Conservation (phyloP, 2,329 filamentous ascomycete species). For the Xylariaceae sp. region DNA sequence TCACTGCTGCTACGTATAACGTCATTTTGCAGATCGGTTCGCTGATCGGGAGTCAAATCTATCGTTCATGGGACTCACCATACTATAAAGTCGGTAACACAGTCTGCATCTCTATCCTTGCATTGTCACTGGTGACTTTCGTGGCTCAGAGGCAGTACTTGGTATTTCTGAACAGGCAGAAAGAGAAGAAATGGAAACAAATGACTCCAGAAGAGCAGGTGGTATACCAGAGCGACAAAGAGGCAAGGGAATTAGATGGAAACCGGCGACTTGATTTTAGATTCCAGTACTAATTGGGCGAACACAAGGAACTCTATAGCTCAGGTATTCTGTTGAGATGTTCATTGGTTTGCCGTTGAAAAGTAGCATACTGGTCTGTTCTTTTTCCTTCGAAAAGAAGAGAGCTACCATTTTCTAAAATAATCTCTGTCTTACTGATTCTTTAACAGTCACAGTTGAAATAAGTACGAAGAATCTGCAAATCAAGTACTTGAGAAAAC, state of each 20-base stretch:
- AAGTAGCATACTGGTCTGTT: no score
- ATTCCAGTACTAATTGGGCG: constrained; percentile 7
- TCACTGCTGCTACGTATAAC: constrained; percentile 48
- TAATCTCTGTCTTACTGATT: no score
- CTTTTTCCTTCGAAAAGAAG: no score
- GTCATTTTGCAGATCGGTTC: constrained; percentile 44
- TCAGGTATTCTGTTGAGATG: no score
- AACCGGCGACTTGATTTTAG: constrained; percentile 7
- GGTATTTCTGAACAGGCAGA: constrained; percentile 44
- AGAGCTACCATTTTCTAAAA: no score
- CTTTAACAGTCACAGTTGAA: no score
- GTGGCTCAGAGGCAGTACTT: constrained; percentile 44
- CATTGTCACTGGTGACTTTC: constrained; percentile 47
- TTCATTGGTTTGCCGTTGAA: no score
- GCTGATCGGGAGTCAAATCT: constrained; percentile 47
- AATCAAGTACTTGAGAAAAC: no score
- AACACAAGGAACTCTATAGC: no score
- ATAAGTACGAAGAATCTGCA: no score
- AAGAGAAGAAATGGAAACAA: constrained; percentile 42
- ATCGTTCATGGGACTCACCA: constrained; percentile 33
- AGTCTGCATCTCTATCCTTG: constrained; percentile 50
- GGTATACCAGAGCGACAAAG: constrained; percentile 3
- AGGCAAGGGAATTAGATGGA: constrained; percentile 6
- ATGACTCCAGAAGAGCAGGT: constrained; percentile 38
- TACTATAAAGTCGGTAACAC: constrained; percentile 43